Percentiles rank a stretch among this genome's conserved stretches.
Evolutionary conservation across 257 asterid genomes (phyloP).

Genomic region (Ballota nigra): DNA sequence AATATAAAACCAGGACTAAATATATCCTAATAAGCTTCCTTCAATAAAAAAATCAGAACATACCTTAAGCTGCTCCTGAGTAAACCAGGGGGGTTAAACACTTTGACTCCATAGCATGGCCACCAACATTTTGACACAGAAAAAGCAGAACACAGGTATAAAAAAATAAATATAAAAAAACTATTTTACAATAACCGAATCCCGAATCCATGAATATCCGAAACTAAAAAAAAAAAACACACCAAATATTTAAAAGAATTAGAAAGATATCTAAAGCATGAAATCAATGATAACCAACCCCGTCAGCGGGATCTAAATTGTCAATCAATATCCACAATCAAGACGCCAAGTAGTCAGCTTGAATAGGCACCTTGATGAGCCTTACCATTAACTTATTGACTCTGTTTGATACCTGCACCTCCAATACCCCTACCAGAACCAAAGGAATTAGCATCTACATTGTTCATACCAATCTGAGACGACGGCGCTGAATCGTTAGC

Average conservation of each 20-base stretch:
- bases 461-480: slow-evolving; percentile 15
- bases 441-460: slow-evolving; percentile 37
- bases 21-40: neutral
- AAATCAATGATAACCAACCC: slow-evolving; percentile 32
- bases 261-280: slow-evolving; percentile 32
- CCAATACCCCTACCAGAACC: slow-evolving; percentile 39
- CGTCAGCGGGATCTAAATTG: slow-evolving; percentile 41
- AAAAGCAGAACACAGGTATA: neutral
- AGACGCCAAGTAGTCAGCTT: slow-evolving; percentile 42
- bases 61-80: neutral
- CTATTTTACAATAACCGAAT: slow-evolving; percentile 48
- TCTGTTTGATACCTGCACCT: slow-evolving; percentile 41
- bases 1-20: neutral
- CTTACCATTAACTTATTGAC: slow-evolving; percentile 32
- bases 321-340: slow-evolving; percentile 45
- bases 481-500: slow-evolving; percentile 30
- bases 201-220: slow-evolving; percentile 36
- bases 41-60: slow-evolving; percentile 9
- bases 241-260: slow-evolving; percentile 38
- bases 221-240: slow-evolving; percentile 38
- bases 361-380: slow-evolving; percentile 38
- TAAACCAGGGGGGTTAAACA: slow-evolving; percentile 2
- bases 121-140: slow-evolving; percentile 12
- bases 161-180: slow-evolving; percentile 27
- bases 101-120: neutral